These are phyloP conservation scores for Candida incommunis DNA, from an alignment of 805 yeast genomes.

Conservation along the genomic window DNA sequence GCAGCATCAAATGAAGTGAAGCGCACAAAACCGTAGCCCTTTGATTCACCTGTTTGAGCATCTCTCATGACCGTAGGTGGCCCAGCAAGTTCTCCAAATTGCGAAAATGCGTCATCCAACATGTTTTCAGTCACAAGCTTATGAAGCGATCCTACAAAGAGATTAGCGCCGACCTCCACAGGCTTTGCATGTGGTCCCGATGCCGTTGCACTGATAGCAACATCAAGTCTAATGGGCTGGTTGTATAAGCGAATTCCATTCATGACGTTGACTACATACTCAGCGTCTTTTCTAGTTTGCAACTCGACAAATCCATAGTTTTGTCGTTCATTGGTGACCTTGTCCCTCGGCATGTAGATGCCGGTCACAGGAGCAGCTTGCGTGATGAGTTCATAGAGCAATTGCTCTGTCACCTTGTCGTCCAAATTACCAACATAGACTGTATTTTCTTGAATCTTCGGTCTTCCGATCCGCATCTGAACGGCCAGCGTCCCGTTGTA, in stretches of 20 bases:
- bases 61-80: slow-evolving; percentile 34
- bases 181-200: slow-evolving; percentile 17
- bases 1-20: slow-evolving; percentile 52
- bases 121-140: slow-evolving; percentile 47
- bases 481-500: too few relatives aligned
- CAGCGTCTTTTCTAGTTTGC: slow-evolving; percentile 42
- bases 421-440: slow-evolving; percentile 76
- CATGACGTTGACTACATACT: slow-evolving; percentile 49
- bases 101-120: slow-evolving; percentile 42
- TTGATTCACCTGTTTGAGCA: slow-evolving; percentile 33
- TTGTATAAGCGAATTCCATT: slow-evolving; percentile 50
- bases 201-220: slow-evolving; percentile 26
- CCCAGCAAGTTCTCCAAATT: slow-evolving; percentile 49
- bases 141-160: slow-evolving; percentile 58
- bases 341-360: slow-evolving; percentile 68
- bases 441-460: neutral
- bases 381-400: slow-evolving; percentile 67
- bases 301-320: slow-evolving; percentile 86
- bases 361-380: slow-evolving; percentile 71
- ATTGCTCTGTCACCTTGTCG: slow-evolving; percentile 50
- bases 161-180: slow-evolving; percentile 45
- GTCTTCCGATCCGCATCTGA: neutral
- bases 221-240: slow-evolving; percentile 43
- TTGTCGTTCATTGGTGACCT: slow-evolving; percentile 53
- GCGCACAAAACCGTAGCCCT: slow-evolving; percentile 54